Evolutionary conservation across 768 basidiomycete species (phyloP), one percentile per base, ranked within the genome.

Genomic region (Macrolepiota dolichaula): DNA sequence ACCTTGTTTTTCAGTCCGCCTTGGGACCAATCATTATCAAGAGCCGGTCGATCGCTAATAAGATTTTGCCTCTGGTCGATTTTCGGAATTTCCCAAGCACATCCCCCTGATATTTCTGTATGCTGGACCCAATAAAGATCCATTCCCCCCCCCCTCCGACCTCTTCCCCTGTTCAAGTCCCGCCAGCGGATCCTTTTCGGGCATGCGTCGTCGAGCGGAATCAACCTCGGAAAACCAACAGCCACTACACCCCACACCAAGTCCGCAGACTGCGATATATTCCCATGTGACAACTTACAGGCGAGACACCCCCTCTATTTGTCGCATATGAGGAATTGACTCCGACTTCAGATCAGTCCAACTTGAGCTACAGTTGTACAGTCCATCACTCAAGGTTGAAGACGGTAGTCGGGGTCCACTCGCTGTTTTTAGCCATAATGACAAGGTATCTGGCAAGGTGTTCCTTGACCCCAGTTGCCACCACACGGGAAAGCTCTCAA

Each of bases 361-460:
- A 65, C 72, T 89, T 66, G 83, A 87, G 63, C 76, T 90, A 56
- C 82, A 83, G 59, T 72, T 91, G 27, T 80, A 83, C 59, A 88
- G 87, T 58, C 80, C 85, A 4, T 85, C 81, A n/a, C 72, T 87
- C 11, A 85, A 83, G 67, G 69, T 79, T n/a, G 72, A 73, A 42
- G 69, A 65, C 32, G 68, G 69, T 38, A 62, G 62, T 56, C 67
- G 68, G 37, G 74, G 76, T 3, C 72, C 75, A 12, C 62, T 80
- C 12, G 77, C 88, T 1, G 84, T 89, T 3, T 90, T 87, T 64
- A 79, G 81, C 36, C 81, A 85, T 55, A 78, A 81, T 50, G 86
- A 88, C 67, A 80, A 76, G 63, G 76, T 91, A 15, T 76, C 78
- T 63, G 89, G 89, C 36, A 82, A 78, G 57, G 79, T 90, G 13